phyloP scores from a whole-genome alignment of 1,284 basidiomycete genomes.

The Cryptococcus wingfieldii region DNA sequence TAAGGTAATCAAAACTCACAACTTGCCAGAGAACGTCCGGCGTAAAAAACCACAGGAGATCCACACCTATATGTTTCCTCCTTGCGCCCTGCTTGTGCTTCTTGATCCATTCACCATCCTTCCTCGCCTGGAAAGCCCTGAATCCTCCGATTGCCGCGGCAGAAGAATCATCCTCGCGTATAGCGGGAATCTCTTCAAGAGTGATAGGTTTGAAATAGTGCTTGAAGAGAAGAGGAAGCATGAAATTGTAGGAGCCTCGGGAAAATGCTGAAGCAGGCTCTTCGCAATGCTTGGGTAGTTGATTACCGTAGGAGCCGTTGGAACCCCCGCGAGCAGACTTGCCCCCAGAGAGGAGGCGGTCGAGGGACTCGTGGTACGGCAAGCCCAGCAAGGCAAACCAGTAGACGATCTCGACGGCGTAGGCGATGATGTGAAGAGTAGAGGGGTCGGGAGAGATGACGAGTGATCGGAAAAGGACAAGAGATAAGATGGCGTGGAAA shows the following conservation, averaged over 20 bases:
- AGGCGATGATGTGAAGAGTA: conserved; percentile 27
- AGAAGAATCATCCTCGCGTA: conserved; percentile 54
- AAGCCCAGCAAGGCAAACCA: conserved; percentile 41
- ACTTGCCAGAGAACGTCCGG: conserved; percentile 24
- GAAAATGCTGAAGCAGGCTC: conserved; percentile 45
- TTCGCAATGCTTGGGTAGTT: conserved; percentile 32
- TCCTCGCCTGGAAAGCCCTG: conserved; percentile 33
- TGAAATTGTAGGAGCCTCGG: conserved; percentile 47
- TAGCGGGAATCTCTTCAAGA: conserved; percentile 51
- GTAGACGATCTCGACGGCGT: conserved; percentile 35
- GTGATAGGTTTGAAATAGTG: conserved; percentile 50
- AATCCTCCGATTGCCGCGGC: conserved; percentile 49
- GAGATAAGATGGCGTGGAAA: conserved; percentile 35
- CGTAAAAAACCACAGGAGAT: conserved; percentile 33
- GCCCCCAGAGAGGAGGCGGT: conserved; percentile 35
- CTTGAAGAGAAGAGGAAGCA: conserved; percentile 49
- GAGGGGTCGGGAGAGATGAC: conserved; percentile 22
- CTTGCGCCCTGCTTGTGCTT: conserved; percentile 24
- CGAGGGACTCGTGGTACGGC: conserved; percentile 42
- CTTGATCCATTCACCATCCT: conserved; percentile 17
- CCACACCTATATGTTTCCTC: conserved; percentile 43
- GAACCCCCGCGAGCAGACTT: conserved; percentile 36
- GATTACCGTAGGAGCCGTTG: conserved; percentile 21
- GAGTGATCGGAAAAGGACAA: conserved; percentile 39
- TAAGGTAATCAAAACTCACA: conserved; percentile 16